Percentiles rank a stretch among this genome's conserved stretches.
Evolutionary conservation across 257 asterid species (phyloP).

Genomic region (Gynochthodes officinalis): DNA sequence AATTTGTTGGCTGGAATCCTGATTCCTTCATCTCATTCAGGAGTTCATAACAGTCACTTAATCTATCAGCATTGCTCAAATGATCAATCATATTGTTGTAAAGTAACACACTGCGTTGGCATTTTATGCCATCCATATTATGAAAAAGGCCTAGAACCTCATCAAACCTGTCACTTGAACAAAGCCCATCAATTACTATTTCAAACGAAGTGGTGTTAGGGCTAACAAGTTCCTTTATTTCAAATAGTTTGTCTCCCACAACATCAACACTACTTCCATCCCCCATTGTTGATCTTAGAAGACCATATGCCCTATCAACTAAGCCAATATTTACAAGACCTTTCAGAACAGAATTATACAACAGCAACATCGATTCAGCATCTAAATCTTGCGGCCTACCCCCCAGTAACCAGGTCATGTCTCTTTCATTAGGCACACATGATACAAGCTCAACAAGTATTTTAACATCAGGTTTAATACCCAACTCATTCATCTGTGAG

Average conservation of each 20-base stretch:
- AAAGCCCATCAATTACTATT: slow-evolving; percentile 63
- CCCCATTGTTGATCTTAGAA: slow-evolving; percentile 40
- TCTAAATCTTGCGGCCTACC: slow-evolving; percentile 41
- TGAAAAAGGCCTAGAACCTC: slow-evolving; percentile 57
- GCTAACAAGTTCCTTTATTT: slow-evolving; percentile 20
- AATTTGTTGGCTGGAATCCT: slow-evolving; percentile 68
- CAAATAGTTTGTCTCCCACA: slow-evolving; percentile 30
- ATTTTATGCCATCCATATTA: slow-evolving; percentile 49
- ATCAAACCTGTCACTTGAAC: slow-evolving; percentile 54
- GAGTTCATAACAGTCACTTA: slow-evolving; percentile 55
- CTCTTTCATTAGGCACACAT: slow-evolving; percentile 44
- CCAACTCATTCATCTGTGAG: slow-evolving; percentile 44
- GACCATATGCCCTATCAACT: slow-evolving; percentile 55
- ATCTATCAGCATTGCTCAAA: slow-evolving; percentile 54
- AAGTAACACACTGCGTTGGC: slow-evolving; percentile 53
- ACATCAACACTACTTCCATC: slow-evolving; percentile 29
- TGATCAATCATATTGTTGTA: slow-evolving; percentile 59
- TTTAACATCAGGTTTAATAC: slow-evolving; percentile 59
- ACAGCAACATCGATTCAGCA: slow-evolving; percentile 31
- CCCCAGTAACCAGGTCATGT: slow-evolving; percentile 44
- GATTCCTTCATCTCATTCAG: slow-evolving; percentile 61
- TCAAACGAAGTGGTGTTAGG: slow-evolving; percentile 56
- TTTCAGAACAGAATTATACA: slow-evolving; percentile 47
- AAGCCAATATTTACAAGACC: slow-evolving; percentile 52
- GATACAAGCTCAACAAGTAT: slow-evolving; percentile 50